phyloP scores from a whole-genome alignment of 139 green algal genomes.

The Edaphochlamys debaryana region DNA sequence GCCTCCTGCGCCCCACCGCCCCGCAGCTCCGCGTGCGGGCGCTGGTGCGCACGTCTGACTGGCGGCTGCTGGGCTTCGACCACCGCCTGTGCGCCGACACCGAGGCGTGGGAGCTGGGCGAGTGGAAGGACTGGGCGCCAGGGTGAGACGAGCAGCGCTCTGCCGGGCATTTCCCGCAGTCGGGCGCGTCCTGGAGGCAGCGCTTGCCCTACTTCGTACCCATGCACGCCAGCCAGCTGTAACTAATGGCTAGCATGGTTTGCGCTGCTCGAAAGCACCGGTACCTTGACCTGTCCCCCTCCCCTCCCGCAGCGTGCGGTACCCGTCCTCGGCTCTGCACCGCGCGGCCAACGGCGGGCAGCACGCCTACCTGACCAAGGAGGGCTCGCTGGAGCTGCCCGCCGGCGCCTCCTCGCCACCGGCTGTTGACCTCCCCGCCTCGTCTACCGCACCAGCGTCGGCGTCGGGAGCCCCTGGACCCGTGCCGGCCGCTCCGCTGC shows the following conservation, averaged over 20 bases:
- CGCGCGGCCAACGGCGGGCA: constrained; percentile 31
- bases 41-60: constrained; percentile 40
- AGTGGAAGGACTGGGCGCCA: constrained; percentile 31
- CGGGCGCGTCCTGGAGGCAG: no score
- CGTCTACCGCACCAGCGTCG: no score
- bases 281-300: no score
- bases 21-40: constrained; percentile 42
- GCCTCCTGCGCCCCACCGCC: no score
- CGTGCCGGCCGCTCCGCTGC: background rate
- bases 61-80: constrained; percentile 44
- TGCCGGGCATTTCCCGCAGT: no score
- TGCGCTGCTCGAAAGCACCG: no score
- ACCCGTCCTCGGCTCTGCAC: constrained; percentile 28
- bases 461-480: no score
- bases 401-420: no score
- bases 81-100: constrained; percentile 50
- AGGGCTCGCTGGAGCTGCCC: background rate
- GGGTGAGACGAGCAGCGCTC: background rate
- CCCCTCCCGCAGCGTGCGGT: constrained; percentile 38
- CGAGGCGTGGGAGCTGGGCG: constrained; percentile 45
- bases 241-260: no score
- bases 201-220: no score
- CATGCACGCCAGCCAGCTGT: no score
- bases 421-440: no score
- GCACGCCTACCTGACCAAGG: constrained; percentile 30